Evolutionary conservation across 2,329 filamentous ascomycete genomes (phyloP), one percentile per base, ranked within the genome.

Genomic region (Trichoderma guizhouense): DNA sequence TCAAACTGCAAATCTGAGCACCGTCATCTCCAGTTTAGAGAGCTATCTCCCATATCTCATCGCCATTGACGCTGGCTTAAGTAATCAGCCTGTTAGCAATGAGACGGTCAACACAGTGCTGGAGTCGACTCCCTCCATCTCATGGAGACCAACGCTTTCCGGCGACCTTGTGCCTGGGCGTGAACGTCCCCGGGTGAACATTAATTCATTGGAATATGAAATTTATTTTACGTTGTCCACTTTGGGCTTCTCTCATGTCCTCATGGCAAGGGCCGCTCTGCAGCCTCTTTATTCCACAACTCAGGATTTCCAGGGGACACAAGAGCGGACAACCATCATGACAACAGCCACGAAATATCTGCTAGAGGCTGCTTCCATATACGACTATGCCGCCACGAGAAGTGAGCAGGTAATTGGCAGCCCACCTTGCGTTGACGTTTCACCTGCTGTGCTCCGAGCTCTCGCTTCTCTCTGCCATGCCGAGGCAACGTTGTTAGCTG

Each of bases 401-500:
- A 83, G 89, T 69, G 85, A 88, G 66, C 43, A 80, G 47, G 74
- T 85, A 64, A 72, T 79, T 60, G 77, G 78, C 6, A 76, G 79
- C 30, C 80, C 84, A 6, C 85, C 88, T 1, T 87, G 84, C 75
- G 79, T 84, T 3, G 88, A 91, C 77, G 84, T 91, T 24, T 78
- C 85, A 2, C 85, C 87, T 7, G 78, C 86, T 2, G 86, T 84
- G 8, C 83, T 87, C 18, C 84, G 86, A 67, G 88, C 86, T 1
- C 86, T 93, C 70, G 84, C 88, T 4, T 87, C 86, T 12, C 85
- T 98, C 3, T 90, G 93, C 0, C 86, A 96, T 36, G 94, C 95
- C 2, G 95, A 98, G 82, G 95, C 95, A 0, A 98, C 95, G 0
- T 86, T 98, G 1, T 88, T 98, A 1, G 94, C 94, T 0, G 94